Evolutionary conservation across 2,329 filamentous ascomycete species (phyloP), one percentile per base, ranked within the genome.

Genomic region (Chaetomiaceae sp.): DNA sequence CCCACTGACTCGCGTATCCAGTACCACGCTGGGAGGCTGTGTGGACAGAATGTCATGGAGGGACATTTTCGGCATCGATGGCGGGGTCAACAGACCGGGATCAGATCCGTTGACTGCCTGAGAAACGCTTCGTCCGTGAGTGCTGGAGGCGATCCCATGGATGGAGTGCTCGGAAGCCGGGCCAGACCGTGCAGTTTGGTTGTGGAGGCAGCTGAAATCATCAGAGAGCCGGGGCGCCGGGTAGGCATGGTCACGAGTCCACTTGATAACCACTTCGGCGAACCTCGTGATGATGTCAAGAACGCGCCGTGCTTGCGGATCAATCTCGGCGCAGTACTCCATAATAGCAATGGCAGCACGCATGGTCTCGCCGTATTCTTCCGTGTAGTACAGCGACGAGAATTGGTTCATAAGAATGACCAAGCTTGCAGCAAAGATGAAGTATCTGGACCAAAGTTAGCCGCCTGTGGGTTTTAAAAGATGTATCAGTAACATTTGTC

Each of bases 361-460:
- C 37, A 76, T 70, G 1, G 68, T 69, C n/a, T 58, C 59, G 1
- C 60, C 63, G 27, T 74, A 75, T 6, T 65, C 65, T 0, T 69
- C 62, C 17, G 75, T 74, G 25, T 68, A 62, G 58, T 75, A 77
- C 16, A 82, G 64, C 1, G 65, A 68, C 3, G 72, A 73, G 58
- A 81, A 80, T 52, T 80, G 76, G 59, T 82, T 82, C 57, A 76
- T 78, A 39, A 81, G 63, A 3, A 81, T 68, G 27, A 82, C 69
- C 2, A 83, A 67, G 0, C 73, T 69, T 1, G 79, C 75, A 5
- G 78, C 70, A 54, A 81, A 82, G 34, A 82, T 68, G 48, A 77
- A 79, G 58, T 81, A 75, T 57, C 79, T 82, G 23, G 16, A 9
- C 1, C 3, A 1, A 12, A 17, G 48, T 56, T 43, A 56, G 57